Conservation (phyloP, 2,329 filamentous ascomycete species). For the Monilinia polystroma region DNA sequence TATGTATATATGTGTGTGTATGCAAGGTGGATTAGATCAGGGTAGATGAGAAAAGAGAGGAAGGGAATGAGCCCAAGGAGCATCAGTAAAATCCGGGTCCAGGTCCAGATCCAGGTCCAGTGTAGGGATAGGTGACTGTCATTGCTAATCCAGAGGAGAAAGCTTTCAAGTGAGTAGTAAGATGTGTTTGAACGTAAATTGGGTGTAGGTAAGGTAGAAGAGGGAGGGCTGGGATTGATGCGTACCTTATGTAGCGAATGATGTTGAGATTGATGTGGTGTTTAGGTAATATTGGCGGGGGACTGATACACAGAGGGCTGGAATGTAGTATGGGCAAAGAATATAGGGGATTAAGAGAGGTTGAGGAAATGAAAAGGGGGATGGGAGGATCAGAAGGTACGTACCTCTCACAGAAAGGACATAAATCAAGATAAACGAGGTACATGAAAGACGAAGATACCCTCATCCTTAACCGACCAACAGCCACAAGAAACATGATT, state of each 20-base stretch:
- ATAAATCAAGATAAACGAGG: conserved; percentile 14
- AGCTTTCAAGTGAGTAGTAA: conserved; percentile 40
- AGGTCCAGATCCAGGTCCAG: conserved; percentile 6
- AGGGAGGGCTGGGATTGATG: conserved; percentile 20
- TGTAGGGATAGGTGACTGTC: not conserved
- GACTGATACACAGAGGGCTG: not conserved
- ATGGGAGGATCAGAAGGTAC: conserved; percentile 28
- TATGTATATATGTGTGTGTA: not conserved
- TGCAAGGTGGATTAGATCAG: not conserved
- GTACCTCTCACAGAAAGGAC: conserved; percentile 33
- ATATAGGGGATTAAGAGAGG: conserved; percentile 11
- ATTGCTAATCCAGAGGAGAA: not conserved
- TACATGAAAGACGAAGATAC: conserved; percentile 25
- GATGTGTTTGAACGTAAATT: conserved; percentile 13
- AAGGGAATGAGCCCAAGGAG: not conserved
- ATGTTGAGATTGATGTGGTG: not conserved
- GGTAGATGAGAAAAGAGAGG: not conserved
- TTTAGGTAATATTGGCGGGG: not conserved
- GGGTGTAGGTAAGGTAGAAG: not conserved
- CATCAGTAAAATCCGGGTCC: conserved; percentile 11
- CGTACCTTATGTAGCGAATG: conserved; percentile 26
- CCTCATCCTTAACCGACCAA: conserved; percentile 24
- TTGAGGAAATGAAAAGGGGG: conserved; percentile 2
- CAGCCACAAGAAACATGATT: conserved; percentile 29
- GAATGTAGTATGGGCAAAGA: not conserved